Percentiles rank a stretch among this genome's conserved stretches.
phyloP scores from a whole-genome alignment of 768 basidiomycete genomes.

The Tephrocybe sp. region DNA sequence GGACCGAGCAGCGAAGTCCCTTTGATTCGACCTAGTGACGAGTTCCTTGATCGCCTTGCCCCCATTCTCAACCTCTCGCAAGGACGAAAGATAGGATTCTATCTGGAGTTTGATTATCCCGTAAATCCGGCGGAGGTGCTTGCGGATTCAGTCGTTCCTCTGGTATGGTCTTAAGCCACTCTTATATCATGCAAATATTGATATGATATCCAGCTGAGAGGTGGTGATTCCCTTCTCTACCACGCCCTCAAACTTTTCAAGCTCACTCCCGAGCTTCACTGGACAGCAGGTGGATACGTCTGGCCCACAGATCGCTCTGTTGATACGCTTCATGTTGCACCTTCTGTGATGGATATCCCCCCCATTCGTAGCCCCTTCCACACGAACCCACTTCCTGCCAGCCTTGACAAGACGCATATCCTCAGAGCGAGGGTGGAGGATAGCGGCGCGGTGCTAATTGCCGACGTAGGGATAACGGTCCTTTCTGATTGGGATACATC shows the following conservation, averaged over 20 bases:
- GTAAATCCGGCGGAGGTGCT: constrained; percentile 67
- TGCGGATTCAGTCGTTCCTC: constrained; percentile 69
- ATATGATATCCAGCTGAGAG: constrained; percentile 54
- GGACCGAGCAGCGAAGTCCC: constrained; percentile 58
- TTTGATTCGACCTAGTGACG: constrained; percentile 69
- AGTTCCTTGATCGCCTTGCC: constrained; percentile 67
- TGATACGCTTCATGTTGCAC: constrained; percentile 31
- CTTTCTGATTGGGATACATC: constrained; percentile 37
- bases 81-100: constrained; percentile 71
- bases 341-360: constrained; percentile 26
- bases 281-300: constrained; percentile 80
- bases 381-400: constrained; percentile 23
- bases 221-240: constrained; percentile 71
- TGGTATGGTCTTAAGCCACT: constrained; percentile 41
- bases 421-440: constrained; percentile 50
- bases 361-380: constrained; percentile 46
- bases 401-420: no score
- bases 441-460: constrained; percentile 63
- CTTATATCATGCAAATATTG: background rate
- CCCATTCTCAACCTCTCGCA: constrained; percentile 71
- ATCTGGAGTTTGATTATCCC: constrained; percentile 65
- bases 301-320: constrained; percentile 75
- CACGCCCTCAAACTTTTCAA: constrained; percentile 78
- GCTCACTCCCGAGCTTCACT: constrained; percentile 69
- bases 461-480: constrained; percentile 59